These are phyloP conservation scores for Aspergillus affinis DNA, from an alignment of 495 filamentous ascomycete species.

Conservation along the genomic window DNA sequence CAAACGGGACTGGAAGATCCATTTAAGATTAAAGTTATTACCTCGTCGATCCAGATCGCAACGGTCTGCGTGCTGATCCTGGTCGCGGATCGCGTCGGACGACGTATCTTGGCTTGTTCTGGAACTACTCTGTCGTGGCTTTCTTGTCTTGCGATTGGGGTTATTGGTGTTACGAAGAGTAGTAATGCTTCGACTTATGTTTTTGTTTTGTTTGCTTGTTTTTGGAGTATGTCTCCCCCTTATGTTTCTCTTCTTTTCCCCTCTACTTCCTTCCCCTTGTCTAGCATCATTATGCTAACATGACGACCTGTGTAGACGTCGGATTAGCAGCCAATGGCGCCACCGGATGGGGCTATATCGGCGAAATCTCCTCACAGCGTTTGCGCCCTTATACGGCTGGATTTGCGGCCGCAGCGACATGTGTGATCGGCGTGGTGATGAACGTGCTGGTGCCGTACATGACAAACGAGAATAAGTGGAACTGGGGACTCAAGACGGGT, in stretches of 20 bases:
- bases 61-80: conserved; percentile 35
- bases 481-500: conserved; percentile 17
- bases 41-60: conserved; percentile 40
- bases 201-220: conserved; percentile 11
- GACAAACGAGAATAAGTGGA: conserved; percentile 14
- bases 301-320: conserved; percentile 3
- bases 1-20: conserved; percentile 40
- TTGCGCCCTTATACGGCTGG: conserved; percentile 14
- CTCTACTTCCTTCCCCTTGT: no score
- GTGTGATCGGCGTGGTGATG: conserved; percentile 12
- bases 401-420: conserved; percentile 10
- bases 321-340: conserved; percentile 14
- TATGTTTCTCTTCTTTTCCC: no score
- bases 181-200: conserved; percentile 12
- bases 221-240: conserved; percentile 8
- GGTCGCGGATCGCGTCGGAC: conserved; percentile 37
- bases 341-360: conserved; percentile 13
- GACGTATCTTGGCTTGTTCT: conserved; percentile 40
- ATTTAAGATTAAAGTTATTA: conserved; percentile 42
- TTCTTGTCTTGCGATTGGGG: conserved; percentile 11
- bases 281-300: no score
- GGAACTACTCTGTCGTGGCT: conserved; percentile 29
- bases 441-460: conserved; percentile 13
- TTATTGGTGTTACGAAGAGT: conserved; percentile 4
- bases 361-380: conserved; percentile 14